phyloP scores from a whole-genome alignment of 2,329 filamentous ascomycete genomes.

The Chrysoporthe puriensis region DNA sequence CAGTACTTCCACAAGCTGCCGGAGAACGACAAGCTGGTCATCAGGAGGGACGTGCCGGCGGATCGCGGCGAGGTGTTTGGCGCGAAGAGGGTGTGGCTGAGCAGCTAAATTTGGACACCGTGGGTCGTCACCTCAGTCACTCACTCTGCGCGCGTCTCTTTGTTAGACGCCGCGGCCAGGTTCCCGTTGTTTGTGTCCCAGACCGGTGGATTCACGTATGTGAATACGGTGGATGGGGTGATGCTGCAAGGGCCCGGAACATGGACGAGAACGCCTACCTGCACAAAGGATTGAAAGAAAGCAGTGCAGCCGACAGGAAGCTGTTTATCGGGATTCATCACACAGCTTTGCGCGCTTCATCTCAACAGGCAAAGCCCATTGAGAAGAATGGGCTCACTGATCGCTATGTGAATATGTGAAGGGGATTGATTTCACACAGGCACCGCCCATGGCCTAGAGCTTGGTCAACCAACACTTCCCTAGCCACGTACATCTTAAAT shows the following conservation, averaged over 20 bases:
- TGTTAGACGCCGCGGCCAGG: too few relatives aligned
- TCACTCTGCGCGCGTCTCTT: background rate
- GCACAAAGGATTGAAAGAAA: background rate
- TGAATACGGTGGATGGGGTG: too few relatives aligned
- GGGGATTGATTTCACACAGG: background rate
- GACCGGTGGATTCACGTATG: background rate
- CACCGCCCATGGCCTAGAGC: background rate
- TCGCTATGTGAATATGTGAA: background rate
- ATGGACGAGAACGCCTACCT: background rate
- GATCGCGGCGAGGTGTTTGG: background rate
- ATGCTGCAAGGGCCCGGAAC: background rate
- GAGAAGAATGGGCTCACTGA: background rate
- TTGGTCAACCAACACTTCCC: background rate
- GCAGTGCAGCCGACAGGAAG: background rate
- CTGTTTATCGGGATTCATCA: too few relatives aligned
- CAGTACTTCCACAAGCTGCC: conserved; percentile 27
- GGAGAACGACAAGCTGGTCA: conserved; percentile 17
- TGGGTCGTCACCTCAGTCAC: too few relatives aligned
- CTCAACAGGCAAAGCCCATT: background rate
- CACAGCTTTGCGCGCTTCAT: background rate
- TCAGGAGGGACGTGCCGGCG: background rate
- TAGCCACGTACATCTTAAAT: background rate
- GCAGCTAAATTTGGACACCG: too few relatives aligned
- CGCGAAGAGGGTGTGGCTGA: background rate
- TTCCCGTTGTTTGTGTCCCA: background rate